These are phyloP conservation scores for Epichloe festucae DNA, from an alignment of 2,329 filamentous ascomycete species.

Conservation along the genomic window DNA sequence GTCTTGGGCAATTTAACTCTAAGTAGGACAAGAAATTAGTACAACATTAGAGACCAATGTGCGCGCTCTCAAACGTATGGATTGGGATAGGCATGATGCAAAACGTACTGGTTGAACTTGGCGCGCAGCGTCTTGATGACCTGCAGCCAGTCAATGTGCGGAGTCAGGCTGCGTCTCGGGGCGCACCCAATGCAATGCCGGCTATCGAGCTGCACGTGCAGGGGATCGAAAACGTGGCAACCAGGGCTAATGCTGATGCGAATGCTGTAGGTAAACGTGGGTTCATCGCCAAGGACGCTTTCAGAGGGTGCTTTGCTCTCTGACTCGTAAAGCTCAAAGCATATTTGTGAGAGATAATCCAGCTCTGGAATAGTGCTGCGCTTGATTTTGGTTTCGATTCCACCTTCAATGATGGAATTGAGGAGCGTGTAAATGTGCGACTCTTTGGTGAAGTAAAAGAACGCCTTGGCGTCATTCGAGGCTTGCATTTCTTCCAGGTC, in stretches of 20 bases:
- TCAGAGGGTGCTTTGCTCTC: constrained; percentile 51
- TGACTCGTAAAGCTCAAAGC: constrained; percentile 94
- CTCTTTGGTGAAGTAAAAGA: constrained; percentile 99
- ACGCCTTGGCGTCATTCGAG: constrained; percentile 83
- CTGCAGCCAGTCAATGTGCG: constrained; percentile 89
- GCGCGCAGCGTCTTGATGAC: constrained; percentile 91
- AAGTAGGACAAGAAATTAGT: constrained; percentile 2
- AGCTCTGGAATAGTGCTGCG: constrained; percentile 92
- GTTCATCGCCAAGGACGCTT: constrained; percentile 35
- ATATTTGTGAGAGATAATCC: constrained; percentile 94
- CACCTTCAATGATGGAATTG: constrained; percentile 95
- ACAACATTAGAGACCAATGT: neutral
- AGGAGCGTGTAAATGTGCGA: constrained; percentile 96
- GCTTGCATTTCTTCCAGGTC: constrained; percentile 96
- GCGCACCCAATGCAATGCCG: constrained; percentile 94
- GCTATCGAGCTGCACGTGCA: constrained; percentile 92
- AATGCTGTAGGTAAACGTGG: constrained; percentile 86
- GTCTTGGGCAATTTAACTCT: constrained; percentile 55
- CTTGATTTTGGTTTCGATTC: constrained; percentile 92
- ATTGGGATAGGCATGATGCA: neutral
- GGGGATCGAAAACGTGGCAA: constrained; percentile 89
- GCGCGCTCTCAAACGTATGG: constrained; percentile 5
- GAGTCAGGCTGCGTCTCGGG: constrained; percentile 76
- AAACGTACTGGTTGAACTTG: constrained; percentile 80
- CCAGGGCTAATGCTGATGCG: constrained; percentile 91